phyloP scores from a whole-genome alignment of 1,284 basidiomycete genomes.

The Cutaneotrichosporon sp. region DNA sequence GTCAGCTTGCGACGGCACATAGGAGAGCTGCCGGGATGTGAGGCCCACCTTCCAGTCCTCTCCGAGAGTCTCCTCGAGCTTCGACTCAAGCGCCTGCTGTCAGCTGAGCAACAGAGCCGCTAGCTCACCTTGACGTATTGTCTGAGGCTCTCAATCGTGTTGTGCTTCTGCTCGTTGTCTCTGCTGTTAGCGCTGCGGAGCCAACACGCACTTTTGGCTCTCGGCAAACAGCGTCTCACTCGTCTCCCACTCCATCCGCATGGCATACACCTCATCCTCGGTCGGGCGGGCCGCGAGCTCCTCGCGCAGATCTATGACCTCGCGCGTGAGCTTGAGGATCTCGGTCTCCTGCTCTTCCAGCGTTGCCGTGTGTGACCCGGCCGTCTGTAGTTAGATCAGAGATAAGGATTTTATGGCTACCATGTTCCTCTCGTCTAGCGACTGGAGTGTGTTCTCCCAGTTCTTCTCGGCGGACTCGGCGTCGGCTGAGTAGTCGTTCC shows the following conservation, averaged over 20 bases:
- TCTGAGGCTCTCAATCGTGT: slow-evolving; percentile 34
- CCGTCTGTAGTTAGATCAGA: neutral
- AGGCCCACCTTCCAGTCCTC: slow-evolving; percentile 34
- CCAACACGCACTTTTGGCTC: slow-evolving; percentile 33
- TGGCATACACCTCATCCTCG: slow-evolving; percentile 20
- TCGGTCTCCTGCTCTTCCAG: neutral
- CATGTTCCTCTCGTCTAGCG: neutral
- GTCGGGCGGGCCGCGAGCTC: slow-evolving; percentile 18
- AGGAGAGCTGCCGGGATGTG: no score
- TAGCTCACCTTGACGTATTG: slow-evolving; percentile 38
- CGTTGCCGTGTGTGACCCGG: neutral
- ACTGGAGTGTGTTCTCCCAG: slow-evolving; percentile 1
- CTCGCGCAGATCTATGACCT: slow-evolving; percentile 15
- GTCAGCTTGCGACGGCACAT: neutral
- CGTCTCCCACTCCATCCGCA: slow-evolving; percentile 31
- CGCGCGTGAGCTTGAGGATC: slow-evolving; percentile 12
- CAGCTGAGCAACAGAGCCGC: neutral
- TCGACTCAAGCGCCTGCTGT: slow-evolving; percentile 35
- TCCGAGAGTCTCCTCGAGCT: slow-evolving; percentile 32
- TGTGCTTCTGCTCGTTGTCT: slow-evolving; percentile 43
- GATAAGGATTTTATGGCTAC: neutral
- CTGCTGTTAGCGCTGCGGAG: slow-evolving; percentile 18
- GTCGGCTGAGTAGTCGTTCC: slow-evolving; percentile 3
- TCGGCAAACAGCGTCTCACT: slow-evolving; percentile 34
- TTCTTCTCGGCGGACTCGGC: neutral